Conservation (phyloP, 495 filamentous ascomycete genomes). For the Beverwykella pulmonaria region DNA sequence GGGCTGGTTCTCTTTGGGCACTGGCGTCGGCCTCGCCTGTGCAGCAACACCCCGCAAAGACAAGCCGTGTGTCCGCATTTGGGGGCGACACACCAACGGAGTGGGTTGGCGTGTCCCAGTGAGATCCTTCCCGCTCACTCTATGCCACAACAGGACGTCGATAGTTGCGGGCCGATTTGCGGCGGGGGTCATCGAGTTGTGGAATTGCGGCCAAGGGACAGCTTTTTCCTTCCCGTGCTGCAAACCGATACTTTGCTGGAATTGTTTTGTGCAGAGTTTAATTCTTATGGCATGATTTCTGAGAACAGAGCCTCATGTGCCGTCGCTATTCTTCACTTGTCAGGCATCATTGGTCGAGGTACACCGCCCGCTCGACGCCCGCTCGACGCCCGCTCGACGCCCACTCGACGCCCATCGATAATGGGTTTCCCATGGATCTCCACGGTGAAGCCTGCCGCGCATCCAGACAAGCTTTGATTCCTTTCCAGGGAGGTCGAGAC, state of each 20-base stretch:
- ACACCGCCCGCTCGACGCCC: conserved; percentile 13
- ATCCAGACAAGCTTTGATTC: conserved; percentile 21
- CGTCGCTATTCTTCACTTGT: neutral
- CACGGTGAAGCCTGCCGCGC: conserved; percentile 2
- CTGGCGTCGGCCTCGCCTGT: conserved; percentile 23
- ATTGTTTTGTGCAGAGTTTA: conserved; percentile 6
- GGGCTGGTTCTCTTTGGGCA: neutral
- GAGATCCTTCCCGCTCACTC: neutral
- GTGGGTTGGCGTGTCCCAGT: conserved; percentile 11
- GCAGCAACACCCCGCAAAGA: conserved; percentile 8
- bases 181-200: neutral
- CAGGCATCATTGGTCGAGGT: neutral
- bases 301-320: conserved; percentile 22
- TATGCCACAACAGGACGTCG: conserved; percentile 12
- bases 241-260: neutral
- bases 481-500: conserved; percentile 10
- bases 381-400: conserved; percentile 1
- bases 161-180: conserved; percentile 1
- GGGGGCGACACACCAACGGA: neutral
- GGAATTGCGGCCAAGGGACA: neutral
- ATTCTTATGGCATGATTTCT: conserved; percentile 11
- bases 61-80: neutral
- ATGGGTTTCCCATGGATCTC: neutral
- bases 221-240: neutral
- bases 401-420: conserved; percentile 4